Evolutionary conservation across 2,329 filamentous ascomycete species (phyloP), one percentile per base, ranked within the genome.

Genomic region (Bipolaris gigantea): DNA sequence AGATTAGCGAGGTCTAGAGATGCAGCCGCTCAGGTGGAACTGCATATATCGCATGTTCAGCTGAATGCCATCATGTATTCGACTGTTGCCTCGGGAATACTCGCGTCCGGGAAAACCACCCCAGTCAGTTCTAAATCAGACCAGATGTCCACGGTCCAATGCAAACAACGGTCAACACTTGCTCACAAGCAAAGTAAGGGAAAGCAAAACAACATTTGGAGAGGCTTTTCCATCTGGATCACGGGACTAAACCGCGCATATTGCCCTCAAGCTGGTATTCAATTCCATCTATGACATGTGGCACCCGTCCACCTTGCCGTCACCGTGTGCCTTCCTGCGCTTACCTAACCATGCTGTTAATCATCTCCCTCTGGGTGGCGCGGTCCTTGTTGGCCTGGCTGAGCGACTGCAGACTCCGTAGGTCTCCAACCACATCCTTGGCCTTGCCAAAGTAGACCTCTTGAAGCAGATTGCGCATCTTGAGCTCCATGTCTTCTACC

Each of bases 391-490:
- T 91, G 35, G 88, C 86, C 76, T 96, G 91, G 61, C 90, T 95
- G 74, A 97, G 78, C 59, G 89, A 87, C 47, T 86, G 86, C 61
- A 96, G 83, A 76, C 92, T 97, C 74, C 94, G 84, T 76, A 99
- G 78, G 75, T 99, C 93, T 50, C 93, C 94, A 3, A 99, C 93
- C 3, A 99, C 92, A 76, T 99, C 94, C 83, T 96, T 97, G 50
- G 94, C 93, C 82, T 99, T 99, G 73, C 94, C 94, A 77, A 99
- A 99, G 79, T 99, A 99, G 45, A 99, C 94, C 78, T 99, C 94
- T 81, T 99, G 93, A 74, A 99, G 80, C 76, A 97, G 76, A 76
- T 99, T 99, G 62, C 94, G 86, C 94, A 99, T 97, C 83, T 97
- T 96, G 74, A 97, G 85, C 80, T 99, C 94, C 94, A 99, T 97